A percentile compares a stretch with the other conserved stretches of the same genome.
Evolutionary conservation across 306 rosid species (phyloP).

Genomic region (Malus asiatica): DNA sequence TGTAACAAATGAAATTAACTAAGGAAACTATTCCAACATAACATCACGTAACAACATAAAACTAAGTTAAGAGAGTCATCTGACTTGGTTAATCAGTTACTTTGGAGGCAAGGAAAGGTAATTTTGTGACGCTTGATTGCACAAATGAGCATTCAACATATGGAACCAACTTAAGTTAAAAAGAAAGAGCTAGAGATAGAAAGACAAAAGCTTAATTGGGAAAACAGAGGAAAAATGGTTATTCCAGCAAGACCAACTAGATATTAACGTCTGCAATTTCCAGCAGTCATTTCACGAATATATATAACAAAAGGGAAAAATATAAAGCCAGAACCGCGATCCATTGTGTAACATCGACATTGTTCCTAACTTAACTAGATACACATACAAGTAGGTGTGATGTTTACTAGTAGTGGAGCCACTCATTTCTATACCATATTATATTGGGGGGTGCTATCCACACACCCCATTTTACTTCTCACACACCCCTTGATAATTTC

Average conservation of each 20-base stretch:
- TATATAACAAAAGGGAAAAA: not conserved
- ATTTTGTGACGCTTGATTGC: constrained; percentile 68
- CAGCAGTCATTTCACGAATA: not conserved
- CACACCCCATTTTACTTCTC: too few species aligned
- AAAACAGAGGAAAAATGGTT: constrained; percentile 60
- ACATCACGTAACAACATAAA: not conserved
- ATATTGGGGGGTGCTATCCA: too few species aligned
- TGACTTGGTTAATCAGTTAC: constrained; percentile 12
- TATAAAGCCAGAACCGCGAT: too few species aligned
- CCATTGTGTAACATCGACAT: too few species aligned
- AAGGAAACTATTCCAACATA: not conserved
- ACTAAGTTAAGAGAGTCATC: not conserved
- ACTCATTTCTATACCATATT: too few species aligned
- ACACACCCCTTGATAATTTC: too few species aligned
- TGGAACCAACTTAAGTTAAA: constrained; percentile 38
- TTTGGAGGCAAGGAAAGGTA: constrained; percentile 91
- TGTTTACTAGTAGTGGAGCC: too few species aligned
- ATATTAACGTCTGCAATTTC: constrained; percentile 66
- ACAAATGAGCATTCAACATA: constrained; percentile 63
- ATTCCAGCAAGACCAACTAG: constrained; percentile 92
- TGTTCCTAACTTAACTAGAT: too few species aligned
- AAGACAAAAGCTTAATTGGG: not conserved
- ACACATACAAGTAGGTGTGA: too few species aligned
- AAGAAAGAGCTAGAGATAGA: not conserved
- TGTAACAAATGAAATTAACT: not conserved